Evolutionary conservation across 345 rosid species (phyloP).

Genomic region (Salix suchowensis): DNA sequence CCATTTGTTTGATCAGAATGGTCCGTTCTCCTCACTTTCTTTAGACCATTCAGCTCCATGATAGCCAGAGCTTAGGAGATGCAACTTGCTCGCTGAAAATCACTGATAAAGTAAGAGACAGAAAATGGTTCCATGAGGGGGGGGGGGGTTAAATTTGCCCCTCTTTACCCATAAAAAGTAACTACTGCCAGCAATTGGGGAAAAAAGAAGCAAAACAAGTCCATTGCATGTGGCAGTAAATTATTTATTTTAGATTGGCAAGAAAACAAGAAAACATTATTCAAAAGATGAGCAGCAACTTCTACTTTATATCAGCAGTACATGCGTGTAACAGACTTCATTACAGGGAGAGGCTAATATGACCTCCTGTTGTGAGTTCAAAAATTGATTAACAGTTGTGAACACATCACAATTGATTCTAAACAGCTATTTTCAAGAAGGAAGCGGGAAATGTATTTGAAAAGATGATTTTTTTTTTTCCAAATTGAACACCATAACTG

Average conservation of each 20-base stretch:
- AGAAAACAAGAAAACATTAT: neutral
- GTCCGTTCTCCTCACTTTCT: conserved; percentile 49
- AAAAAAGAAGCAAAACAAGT: neutral
- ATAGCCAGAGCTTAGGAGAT: conserved; percentile 9
- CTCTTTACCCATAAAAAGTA: neutral
- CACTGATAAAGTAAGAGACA: neutral
- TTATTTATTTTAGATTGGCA: neutral
- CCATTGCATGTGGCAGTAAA: neutral
- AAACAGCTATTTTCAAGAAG: neutral
- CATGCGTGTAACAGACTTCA: neutral
- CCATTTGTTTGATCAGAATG: conserved; percentile 53
- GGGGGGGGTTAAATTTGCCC: neutral
- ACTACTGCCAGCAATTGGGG: neutral
- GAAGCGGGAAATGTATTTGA: neutral
- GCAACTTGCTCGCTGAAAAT: conserved; percentile 29
- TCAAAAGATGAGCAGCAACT: neutral
- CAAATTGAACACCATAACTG: neutral
- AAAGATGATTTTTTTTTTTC: neutral
- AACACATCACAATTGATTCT: neutral
- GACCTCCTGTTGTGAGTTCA: neutral
- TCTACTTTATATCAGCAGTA: neutral
- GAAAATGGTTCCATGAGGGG: neutral
- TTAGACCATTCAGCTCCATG: conserved; percentile 65
- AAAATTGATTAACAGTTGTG: neutral
- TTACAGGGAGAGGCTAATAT: neutral